Evolutionary conservation across 1,284 basidiomycete genomes (phyloP).

Genomic region (Malassezia furfur): DNA sequence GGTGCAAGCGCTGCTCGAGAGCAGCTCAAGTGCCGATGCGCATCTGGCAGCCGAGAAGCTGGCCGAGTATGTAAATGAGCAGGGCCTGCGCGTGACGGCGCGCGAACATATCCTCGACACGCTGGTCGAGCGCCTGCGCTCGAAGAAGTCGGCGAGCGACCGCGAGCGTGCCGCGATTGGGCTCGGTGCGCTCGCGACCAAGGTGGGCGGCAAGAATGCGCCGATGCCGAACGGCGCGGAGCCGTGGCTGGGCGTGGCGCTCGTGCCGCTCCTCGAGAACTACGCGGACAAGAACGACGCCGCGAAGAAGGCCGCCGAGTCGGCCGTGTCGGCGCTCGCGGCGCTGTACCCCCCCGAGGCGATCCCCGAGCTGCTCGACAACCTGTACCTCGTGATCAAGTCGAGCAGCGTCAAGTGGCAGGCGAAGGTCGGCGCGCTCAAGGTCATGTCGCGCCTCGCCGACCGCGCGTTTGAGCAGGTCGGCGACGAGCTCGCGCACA

Average conservation of each 20-base stretch:
- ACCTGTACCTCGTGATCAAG: slow-evolving; percentile 65
- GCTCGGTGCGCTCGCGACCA: slow-evolving; percentile 46
- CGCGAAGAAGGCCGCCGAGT: slow-evolving; percentile 68
- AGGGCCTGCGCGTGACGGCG: slow-evolving; percentile 42
- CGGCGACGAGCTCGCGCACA: slow-evolving; percentile 69
- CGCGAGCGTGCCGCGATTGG: slow-evolving; percentile 82
- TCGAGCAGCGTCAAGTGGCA: slow-evolving; percentile 73
- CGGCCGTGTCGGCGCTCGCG: slow-evolving; percentile 74
- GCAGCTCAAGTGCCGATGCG: slow-evolving; percentile 8
- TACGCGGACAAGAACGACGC: slow-evolving; percentile 93
- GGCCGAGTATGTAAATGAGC: slow-evolving; percentile 45
- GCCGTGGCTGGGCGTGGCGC: slow-evolving; percentile 70
- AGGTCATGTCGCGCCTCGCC: slow-evolving; percentile 59
- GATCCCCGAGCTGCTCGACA: slow-evolving; percentile 60
- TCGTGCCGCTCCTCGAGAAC: slow-evolving; percentile 71
- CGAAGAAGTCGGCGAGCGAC: slow-evolving; percentile 75
- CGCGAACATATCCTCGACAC: slow-evolving; percentile 47
- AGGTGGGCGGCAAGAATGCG: slow-evolving; percentile 50
- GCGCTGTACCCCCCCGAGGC: slow-evolving; percentile 74
- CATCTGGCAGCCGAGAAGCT: slow-evolving; percentile 47
- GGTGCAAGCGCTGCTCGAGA: slow-evolving; percentile 49
- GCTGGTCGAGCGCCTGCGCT: slow-evolving; percentile 59
- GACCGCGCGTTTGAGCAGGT: slow-evolving; percentile 67
- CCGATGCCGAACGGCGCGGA: slow-evolving; percentile 61
- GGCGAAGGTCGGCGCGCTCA: slow-evolving; percentile 84